These are phyloP conservation scores for Pythium coloratum DNA, from an alignment of 352 stramenopile species.

Conservation along the genomic window DNA sequence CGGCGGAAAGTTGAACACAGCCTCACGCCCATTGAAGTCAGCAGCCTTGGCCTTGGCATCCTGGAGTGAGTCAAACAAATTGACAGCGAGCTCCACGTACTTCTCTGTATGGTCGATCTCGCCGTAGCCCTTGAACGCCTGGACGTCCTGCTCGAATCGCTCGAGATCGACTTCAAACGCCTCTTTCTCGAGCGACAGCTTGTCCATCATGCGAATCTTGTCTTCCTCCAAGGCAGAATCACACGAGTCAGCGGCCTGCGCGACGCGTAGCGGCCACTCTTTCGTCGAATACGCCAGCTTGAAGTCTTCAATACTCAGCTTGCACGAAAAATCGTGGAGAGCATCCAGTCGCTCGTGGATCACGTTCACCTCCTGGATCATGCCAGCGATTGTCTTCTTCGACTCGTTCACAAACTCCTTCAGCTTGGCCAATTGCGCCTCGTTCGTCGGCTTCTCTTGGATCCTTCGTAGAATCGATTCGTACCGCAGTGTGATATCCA, in stretches of 20 bases:
- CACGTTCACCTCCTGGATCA: constrained; percentile 72
- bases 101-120: constrained; percentile 89
- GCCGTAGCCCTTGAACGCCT: constrained; percentile 86
- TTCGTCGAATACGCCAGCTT: constrained; percentile 88
- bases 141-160: constrained; percentile 87
- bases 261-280: constrained; percentile 83
- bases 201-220: constrained; percentile 95
- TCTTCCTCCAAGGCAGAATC: constrained; percentile 90
- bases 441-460: constrained; percentile 91
- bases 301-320: constrained; percentile 89
- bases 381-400: constrained; percentile 72
- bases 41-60: constrained; percentile 88
- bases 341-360: constrained; percentile 76
- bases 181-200: constrained; percentile 90
- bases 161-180: constrained; percentile 84
- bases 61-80: constrained; percentile 87
- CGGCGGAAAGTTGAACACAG: constrained; percentile 92
- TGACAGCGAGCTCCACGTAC: constrained; percentile 87
- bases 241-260: constrained; percentile 77
- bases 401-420: constrained; percentile 88
- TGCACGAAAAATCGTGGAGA: constrained; percentile 84
- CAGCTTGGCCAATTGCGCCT: constrained; percentile 88
- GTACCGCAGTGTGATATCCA: constrained; percentile 88
- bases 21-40: constrained; percentile 93
- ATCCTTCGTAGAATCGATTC: constrained; percentile 88